Percentiles rank a stretch among this genome's conserved stretches.
Conservation (phyloP, 2,329 filamentous ascomycete genomes). For the Gremmenia infestans region DNA sequence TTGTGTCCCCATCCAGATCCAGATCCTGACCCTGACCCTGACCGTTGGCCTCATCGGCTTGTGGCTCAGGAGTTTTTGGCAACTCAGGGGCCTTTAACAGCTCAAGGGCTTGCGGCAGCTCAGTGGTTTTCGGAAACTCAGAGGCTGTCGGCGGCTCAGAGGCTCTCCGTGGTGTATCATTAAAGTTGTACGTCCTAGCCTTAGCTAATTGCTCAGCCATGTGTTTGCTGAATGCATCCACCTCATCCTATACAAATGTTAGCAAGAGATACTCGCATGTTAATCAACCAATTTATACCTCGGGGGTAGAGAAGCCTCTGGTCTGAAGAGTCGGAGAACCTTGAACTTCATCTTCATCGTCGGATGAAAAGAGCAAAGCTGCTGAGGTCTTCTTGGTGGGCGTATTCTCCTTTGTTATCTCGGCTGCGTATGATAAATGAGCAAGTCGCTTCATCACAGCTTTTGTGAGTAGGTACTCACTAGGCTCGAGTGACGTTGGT, state of each 20-base stretch:
- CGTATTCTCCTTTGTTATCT: neutral
- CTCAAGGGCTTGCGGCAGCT: no score
- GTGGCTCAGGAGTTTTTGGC: no score
- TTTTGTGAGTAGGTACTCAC: neutral
- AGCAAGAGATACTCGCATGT: neutral
- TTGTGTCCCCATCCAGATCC: no score
- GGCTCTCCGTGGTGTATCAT: no score
- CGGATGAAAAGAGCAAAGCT: neutral
- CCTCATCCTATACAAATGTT: no score
- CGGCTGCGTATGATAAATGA: neutral
- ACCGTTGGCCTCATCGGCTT: neutral
- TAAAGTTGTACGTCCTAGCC: no score
- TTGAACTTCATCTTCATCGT: neutral
- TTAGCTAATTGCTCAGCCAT: no score
- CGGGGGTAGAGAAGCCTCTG: neutral
- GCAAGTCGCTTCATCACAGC: neutral
- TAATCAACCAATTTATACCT: neutral
- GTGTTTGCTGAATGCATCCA: no score
- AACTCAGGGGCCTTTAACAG: no score
- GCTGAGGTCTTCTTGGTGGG: neutral
- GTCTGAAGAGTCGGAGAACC: neutral
- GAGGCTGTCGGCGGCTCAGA: no score
- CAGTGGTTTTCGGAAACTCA: no score
- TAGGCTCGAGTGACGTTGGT: neutral
- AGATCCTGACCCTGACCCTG: neutral